Base-by-base conservation (phyloP, 1,139 yeast species). In the Candida glucosophila region DNA sequence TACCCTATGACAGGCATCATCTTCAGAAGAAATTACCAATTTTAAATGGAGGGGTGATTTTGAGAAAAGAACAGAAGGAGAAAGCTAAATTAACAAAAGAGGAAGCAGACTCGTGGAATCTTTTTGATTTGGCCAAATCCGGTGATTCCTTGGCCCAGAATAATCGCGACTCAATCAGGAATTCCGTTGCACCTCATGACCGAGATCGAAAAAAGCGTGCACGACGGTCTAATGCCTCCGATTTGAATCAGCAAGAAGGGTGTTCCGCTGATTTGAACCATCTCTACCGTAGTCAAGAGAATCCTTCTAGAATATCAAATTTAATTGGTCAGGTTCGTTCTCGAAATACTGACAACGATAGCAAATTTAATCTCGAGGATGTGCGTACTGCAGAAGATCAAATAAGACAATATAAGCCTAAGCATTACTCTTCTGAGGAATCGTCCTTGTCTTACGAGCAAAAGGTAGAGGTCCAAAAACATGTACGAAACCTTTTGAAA, bases 401-500 rank as follows among this genome's bases (percentile, higher is more conserved):
- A n/a, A n/a, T n/a, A n/a, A n/a, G n/a, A n/a, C n/a, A n/a, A n/a
- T n/a, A n/a, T n/a, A n/a, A n/a, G n/a, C n/a, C n/a, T n/a, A n/a
- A n/a, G n/a, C 9, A 7, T 8, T 10, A 7, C 7, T 10, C 21
- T 6, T n/a, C n/a, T n/a, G n/a, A n/a, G n/a, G n/a, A n/a, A n/a
- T n/a, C n/a, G n/a, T n/a, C n/a, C n/a, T 44, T 69, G 15, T 43
- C 64, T 1, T 49, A 59, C 12, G 65, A 58, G 17, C 69, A 67
- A 32, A 76, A 77, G 37, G 47, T 49, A 5, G 50, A 44, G 29
- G 63, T 77, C 12, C 83, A 76, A 39, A 54, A 44, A 14, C 59
- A 70, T 31, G 76, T 77, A 6, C 51, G 83, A 19, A 53, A 56
- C 16, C 58, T 51, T 11, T 44, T 77, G 17, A 51, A 74, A 22